Conservation (phyloP, 306 rosid species). For the Hippophae tibetana region DNA sequence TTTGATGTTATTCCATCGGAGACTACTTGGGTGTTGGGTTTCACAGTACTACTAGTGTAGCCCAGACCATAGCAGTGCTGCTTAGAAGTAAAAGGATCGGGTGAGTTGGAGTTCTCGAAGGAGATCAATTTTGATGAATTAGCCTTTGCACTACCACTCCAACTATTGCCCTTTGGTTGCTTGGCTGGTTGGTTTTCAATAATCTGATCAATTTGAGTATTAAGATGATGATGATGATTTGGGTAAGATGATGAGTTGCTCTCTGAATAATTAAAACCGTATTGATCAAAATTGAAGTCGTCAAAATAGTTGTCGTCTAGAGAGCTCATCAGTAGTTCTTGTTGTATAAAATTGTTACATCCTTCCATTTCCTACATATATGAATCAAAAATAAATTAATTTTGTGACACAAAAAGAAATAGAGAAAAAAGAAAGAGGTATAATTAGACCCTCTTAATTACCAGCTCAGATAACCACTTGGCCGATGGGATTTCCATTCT, state of each 20-base stretch:
- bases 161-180: constrained; percentile 22
- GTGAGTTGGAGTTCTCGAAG: constrained; percentile 29
- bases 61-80: constrained; percentile 14
- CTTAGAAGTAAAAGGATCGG: constrained; percentile 15
- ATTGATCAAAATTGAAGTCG: too few species aligned
- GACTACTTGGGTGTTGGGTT: constrained; percentile 33
- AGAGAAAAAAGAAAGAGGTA: too few species aligned
- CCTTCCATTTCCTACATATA: too few species aligned
- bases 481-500: constrained; percentile 26
- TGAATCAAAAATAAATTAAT: too few species aligned
- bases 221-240: too few species aligned
- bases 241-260: too few species aligned
- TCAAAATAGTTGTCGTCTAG: too few species aligned
- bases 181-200: constrained; percentile 6
- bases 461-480: constrained; percentile 30
- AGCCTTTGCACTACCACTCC: constrained; percentile 9
- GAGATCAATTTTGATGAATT: constrained; percentile 52
- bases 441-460: neutral
- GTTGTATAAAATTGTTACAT: too few species aligned
- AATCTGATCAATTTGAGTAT: too few species aligned
- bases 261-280: too few species aligned
- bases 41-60: neutral
- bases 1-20: constrained; percentile 11
- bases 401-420: neutral
- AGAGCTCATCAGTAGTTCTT: too few species aligned